Percentiles rank a stretch among this genome's conserved stretches.
These are phyloP conservation scores for Ceratobasidium sp. DNA, from an alignment of 1,284 basidiomycete species.

Conservation along the genomic window DNA sequence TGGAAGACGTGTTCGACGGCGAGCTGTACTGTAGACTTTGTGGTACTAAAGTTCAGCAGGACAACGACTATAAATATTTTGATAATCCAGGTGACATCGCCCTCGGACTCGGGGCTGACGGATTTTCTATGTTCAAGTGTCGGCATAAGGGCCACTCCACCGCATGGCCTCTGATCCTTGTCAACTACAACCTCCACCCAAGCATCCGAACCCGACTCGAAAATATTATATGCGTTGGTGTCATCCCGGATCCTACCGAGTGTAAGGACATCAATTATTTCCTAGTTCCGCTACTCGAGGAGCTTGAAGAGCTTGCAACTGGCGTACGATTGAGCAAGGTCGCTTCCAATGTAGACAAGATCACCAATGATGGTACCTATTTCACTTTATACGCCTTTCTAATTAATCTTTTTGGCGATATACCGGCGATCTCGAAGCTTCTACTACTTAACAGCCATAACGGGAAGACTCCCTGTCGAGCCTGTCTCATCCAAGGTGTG, in stretches of 20 bases:
- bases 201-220: background rate
- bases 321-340: conserved; percentile 47
- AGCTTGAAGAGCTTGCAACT: conserved; percentile 45
- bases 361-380: conserved; percentile 35
- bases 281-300: conserved; percentile 47
- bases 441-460: conserved; percentile 49
- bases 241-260: conserved; percentile 50
- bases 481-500: conserved; percentile 46
- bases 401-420: conserved; percentile 45
- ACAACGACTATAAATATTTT: conserved; percentile 45
- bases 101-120: conserved; percentile 47
- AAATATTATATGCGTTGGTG: conserved; percentile 43
- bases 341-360: conserved; percentile 22
- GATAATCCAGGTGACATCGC: conserved; percentile 47
- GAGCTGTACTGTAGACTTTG: conserved; percentile 45
- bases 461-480: conserved; percentile 46
- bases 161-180: conserved; percentile 27
- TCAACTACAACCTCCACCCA: conserved; percentile 31
- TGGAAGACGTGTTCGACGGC: conserved; percentile 50
- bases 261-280: conserved; percentile 49
- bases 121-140: conserved; percentile 47
- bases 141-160: conserved; percentile 42
- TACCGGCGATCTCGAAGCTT: conserved; percentile 46
- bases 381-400: conserved; percentile 41
- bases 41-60: conserved; percentile 41